phyloP scores from a whole-genome alignment of 768 basidiomycete genomes.

The Amanita pallidorosea region DNA sequence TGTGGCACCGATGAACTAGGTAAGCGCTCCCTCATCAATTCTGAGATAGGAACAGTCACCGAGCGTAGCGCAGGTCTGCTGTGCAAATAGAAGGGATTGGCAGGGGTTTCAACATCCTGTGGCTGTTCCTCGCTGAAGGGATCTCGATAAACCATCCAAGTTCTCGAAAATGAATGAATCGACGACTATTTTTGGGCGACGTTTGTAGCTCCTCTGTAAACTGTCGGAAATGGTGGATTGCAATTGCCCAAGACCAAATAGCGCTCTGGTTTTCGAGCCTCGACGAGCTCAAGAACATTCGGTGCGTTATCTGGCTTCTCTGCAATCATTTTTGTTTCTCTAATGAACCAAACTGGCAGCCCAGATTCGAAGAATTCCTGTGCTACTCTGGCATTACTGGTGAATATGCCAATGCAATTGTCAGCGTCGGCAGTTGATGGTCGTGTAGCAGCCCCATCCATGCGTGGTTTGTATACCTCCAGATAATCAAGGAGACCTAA shows the following conservation, averaged over 20 bases:
- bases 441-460: background rate
- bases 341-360: conserved; percentile 13
- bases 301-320: background rate
- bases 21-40: background rate
- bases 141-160: too few species aligned
- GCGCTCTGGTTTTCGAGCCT: background rate
- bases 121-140: background rate
- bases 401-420: conserved; percentile 10
- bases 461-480: too few species aligned
- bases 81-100: background rate
- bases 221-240: background rate
- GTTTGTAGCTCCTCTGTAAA: background rate
- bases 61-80: too few species aligned
- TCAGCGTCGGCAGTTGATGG: background rate
- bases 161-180: too few species aligned
- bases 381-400: background rate
- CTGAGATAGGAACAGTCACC: background rate
- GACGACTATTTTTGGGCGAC: background rate
- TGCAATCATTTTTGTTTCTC: background rate
- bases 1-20: background rate
- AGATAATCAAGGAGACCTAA: too few species aligned
- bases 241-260: background rate
- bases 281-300: background rate
- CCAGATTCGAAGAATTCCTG: conserved; percentile 9
- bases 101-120: background rate